These are phyloP conservation scores for Kwoniella dendrophila DNA, from an alignment of 768 basidiomycete genomes.

Conservation along the genomic window DNA sequence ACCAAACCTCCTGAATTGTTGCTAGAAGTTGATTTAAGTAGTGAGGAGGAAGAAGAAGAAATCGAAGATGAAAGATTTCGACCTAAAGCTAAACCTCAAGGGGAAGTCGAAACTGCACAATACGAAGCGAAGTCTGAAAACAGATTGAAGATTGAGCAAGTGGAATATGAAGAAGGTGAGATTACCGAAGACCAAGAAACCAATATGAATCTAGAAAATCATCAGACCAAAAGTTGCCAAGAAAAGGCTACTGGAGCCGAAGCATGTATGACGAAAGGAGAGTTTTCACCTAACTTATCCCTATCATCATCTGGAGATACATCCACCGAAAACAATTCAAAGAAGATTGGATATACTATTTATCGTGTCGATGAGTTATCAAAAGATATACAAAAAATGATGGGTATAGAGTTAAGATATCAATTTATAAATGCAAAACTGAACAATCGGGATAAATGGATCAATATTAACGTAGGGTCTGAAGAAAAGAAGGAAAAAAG, in stretches of 20 bases:
- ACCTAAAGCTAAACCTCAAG: too few relatives aligned
- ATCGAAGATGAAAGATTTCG: conserved; percentile 2
- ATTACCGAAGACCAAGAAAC: neutral
- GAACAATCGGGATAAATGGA: neutral
- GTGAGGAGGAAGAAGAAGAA: neutral
- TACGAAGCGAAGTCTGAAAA: neutral
- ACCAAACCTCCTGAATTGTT: too few relatives aligned
- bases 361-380: conserved; percentile 4
- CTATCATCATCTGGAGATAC: neutral
- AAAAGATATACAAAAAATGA: neutral
- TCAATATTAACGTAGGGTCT: neutral
- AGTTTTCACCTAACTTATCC: too few relatives aligned
- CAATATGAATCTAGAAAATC: neutral
- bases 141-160: neutral
- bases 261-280: too few relatives aligned
- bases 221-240: neutral
- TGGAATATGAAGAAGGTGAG: conserved; percentile 1
- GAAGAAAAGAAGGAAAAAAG: neutral
- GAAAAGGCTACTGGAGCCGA: neutral
- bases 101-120: neutral
- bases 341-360: neutral
- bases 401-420: conserved; percentile 3
- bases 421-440: neutral
- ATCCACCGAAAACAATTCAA: neutral
- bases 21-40: neutral